Base-by-base conservation (phyloP, 1,284 basidiomycete species). In the Rhodotorula mucilaginosa region DNA sequence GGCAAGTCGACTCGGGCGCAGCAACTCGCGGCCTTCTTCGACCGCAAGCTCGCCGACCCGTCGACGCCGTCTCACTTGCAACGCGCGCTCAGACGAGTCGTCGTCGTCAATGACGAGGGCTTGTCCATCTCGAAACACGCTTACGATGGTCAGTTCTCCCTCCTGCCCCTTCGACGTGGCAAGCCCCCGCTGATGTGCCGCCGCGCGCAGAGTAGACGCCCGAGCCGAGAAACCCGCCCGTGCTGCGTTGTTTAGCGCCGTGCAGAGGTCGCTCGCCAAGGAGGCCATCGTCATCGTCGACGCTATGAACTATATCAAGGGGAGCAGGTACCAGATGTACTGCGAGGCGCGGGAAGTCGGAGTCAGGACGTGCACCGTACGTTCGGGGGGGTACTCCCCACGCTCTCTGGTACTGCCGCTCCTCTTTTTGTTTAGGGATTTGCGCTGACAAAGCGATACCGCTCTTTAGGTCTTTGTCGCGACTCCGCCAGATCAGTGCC, bases 261-360 rank as follows among this genome's bases (percentile, higher is more conserved):
- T 94, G 61, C 92, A 90, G 75, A 86, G 96, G 23, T 85, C 87
- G 44, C 85, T 98, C 74, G 85, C 85, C 31, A 82, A 83, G 48
- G 88, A 90, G 76, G 90, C 88, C 0, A 88, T 97, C 77, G 86
- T 96, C 64, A 91, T 99, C 74, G 87, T 95, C 68, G 96, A 99
- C 78, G 88, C 89, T 12, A 87, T 92, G 75, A 96, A 97, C 79
- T 97, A 99, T 81, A 98, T 98, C 85, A 98, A 99, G 81, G 85
- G 82, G 1, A 97, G 94, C 79, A 87, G 96, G 52, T 99, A 99
- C 81, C 96, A 99, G 82, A 89, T 98, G 82, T 97, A 97, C 82
- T 98, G 95, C 79, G 92, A 92, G 0, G 94, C 94, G 5, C 84
- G 94, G 60, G 96, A 98, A 80, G 86, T 89, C 70, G 91, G 90